phyloP scores from a whole-genome alignment of 1,139 yeast species.

The Hansenula anomala region DNA sequence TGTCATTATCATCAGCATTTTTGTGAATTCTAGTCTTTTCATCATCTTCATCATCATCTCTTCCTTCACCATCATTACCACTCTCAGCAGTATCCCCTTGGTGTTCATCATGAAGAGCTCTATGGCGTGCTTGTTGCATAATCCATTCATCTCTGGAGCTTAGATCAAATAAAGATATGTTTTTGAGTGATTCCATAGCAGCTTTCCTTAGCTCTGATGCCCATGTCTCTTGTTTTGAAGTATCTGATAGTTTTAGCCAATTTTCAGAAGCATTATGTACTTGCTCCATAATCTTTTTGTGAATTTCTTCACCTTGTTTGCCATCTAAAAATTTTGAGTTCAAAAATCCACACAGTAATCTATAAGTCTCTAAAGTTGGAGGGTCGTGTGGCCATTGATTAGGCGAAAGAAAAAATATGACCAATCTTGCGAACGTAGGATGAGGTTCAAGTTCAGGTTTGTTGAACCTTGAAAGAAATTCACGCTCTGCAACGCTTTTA shows the following conservation, averaged over 20 bases:
- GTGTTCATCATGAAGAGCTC: slow-evolving; percentile 3
- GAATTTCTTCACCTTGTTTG: slow-evolving; percentile 7
- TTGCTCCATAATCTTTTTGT: slow-evolving; percentile 24
- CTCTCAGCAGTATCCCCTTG: not conserved
- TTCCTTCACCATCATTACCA: slow-evolving; percentile 5
- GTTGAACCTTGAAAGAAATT: slow-evolving; percentile 32
- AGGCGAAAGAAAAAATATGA: slow-evolving; percentile 39
- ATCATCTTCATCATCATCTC: slow-evolving; percentile 2
- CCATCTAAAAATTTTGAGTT: slow-evolving; percentile 16
- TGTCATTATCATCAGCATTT: too few species aligned
- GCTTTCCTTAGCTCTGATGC: slow-evolving; percentile 35
- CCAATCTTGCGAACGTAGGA: slow-evolving; percentile 43
- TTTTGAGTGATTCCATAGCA: slow-evolving; percentile 39
- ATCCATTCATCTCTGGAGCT: slow-evolving; percentile 36
- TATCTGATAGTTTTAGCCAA: slow-evolving; percentile 34
- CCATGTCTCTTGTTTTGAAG: slow-evolving; percentile 35
- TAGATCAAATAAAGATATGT: slow-evolving; percentile 35
- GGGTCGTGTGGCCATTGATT: slow-evolving; percentile 45
- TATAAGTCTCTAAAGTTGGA: slow-evolving; percentile 38
- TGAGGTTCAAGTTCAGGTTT: slow-evolving; percentile 35
- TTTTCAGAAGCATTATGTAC: slow-evolving; percentile 37
- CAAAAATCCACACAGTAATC: slow-evolving; percentile 24
- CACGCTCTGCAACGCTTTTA: slow-evolving; percentile 27
- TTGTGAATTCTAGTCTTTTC: not conserved
- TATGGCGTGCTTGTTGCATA: slow-evolving; percentile 25